phyloP scores from a whole-genome alignment of 2,329 filamentous ascomycete genomes.

The Didymella sp. region DNA sequence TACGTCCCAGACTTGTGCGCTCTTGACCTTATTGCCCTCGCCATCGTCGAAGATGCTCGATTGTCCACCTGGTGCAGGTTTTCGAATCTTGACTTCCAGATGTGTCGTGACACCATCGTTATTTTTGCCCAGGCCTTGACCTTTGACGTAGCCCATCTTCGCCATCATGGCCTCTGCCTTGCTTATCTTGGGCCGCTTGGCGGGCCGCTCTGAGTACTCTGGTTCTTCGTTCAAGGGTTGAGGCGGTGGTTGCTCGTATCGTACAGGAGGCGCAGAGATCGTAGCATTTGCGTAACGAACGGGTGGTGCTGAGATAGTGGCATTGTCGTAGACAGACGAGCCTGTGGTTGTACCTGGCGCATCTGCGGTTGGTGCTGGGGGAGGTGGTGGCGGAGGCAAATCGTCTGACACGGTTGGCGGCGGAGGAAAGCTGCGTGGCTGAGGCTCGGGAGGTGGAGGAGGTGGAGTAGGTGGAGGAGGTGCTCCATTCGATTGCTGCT shows the following conservation, averaged over 20 bases:
- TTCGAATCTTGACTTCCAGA: conserved; percentile 66
- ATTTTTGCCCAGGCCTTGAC: conserved; percentile 83
- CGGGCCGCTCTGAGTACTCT: conserved; percentile 45
- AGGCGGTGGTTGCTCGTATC: conserved; percentile 60
- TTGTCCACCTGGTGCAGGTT: conserved; percentile 22
- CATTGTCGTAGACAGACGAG: conserved; percentile 38
- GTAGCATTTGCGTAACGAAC: conserved; percentile 72
- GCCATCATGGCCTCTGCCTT: conserved; percentile 81
- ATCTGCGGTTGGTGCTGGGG: conserved; percentile 59
- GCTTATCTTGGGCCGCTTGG: conserved; percentile 43
- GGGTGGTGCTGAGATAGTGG: conserved; percentile 77
- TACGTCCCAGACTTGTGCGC: conserved; percentile 68
- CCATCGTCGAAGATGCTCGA: conserved; percentile 35
- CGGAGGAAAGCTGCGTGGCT: conserved; percentile 12
- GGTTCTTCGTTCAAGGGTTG: conserved; percentile 24
- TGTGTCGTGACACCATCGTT: conserved; percentile 85
- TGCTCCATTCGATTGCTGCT: conserved; percentile 18
- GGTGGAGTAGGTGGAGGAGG: conserved; percentile 24
- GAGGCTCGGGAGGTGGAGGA: conserved; percentile 21
- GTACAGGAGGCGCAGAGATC: conserved; percentile 82
- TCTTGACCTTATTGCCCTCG: conserved; percentile 59
- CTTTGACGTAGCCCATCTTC: conserved; percentile 93
- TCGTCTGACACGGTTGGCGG: conserved; percentile 23
- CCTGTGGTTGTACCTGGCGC: conserved; percentile 28
- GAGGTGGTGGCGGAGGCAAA: conserved; percentile 31